A percentile compares a stretch with the other conserved stretches of the same genome.
phyloP scores from a whole-genome alignment of 148 eudicot species.

The Pouteria glomerata region DNA sequence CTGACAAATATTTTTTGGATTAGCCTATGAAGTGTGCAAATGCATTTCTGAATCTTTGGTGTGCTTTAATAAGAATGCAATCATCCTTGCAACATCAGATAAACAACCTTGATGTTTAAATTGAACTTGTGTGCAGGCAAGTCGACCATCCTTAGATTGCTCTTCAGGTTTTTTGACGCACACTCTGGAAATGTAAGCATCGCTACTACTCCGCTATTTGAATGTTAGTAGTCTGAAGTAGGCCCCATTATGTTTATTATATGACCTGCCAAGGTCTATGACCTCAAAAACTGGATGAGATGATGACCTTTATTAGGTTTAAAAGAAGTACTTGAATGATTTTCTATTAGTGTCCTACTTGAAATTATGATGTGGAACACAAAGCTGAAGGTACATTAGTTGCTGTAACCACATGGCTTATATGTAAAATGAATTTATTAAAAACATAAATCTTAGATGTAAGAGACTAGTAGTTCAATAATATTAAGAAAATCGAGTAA shows the following conservation, averaged over 20 bases:
- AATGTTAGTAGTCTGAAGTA: background rate
- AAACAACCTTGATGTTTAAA: conserved; percentile 8
- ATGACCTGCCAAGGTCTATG: background rate
- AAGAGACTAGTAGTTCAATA: background rate
- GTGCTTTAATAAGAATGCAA: background rate
- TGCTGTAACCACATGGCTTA: background rate
- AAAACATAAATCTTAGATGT: background rate
- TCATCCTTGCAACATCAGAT: no score
- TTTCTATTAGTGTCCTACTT: no score
- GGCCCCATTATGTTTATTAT: background rate
- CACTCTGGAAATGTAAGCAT: conserved; percentile 74
- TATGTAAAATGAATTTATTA: background rate
- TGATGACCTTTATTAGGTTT: background rate
- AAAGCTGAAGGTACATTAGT: background rate
- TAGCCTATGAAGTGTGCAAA: background rate
- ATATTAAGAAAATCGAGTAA: no score
- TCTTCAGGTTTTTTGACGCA: conserved; percentile 87
- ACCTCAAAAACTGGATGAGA: background rate
- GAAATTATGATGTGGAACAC: background rate
- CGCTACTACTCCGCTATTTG: background rate
- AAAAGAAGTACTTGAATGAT: background rate
- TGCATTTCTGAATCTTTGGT: background rate
- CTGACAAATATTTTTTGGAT: background rate
- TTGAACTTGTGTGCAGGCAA: conserved; percentile 50
- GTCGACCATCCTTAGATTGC: conserved; percentile 85